phyloP scores from a whole-genome alignment of 192 early-diverging fungal species.

The Cladochytrium replicatum region DNA sequence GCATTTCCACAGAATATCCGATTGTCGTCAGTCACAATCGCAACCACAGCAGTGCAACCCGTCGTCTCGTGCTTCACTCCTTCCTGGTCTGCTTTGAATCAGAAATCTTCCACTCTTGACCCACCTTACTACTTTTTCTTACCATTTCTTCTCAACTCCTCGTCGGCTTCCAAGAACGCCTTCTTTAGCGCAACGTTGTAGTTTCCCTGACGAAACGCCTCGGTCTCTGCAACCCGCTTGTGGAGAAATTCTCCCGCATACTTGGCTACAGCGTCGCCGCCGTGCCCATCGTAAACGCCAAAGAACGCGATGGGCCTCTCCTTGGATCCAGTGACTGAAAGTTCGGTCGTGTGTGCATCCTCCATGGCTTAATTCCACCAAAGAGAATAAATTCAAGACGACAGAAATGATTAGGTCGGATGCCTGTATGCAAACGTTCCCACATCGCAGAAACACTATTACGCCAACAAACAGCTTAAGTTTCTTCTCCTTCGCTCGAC shows the following conservation, averaged over 20 bases:
- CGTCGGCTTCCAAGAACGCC: constrained; percentile 75
- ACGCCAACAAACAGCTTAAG: not conserved
- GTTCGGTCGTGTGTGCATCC: constrained; percentile 81
- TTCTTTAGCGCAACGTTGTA: constrained; percentile 69
- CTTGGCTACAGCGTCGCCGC: constrained; percentile 71
- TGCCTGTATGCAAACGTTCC: not conserved
- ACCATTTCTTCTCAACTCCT: constrained; percentile 46
- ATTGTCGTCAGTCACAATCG: constrained; percentile 75
- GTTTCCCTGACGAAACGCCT: constrained; percentile 56
- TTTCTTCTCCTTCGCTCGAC: not conserved
- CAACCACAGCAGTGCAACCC: constrained; percentile 93
- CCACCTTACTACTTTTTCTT: not conserved
- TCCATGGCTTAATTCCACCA: constrained; percentile 76
- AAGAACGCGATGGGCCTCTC: constrained; percentile 58
- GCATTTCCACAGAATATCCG: constrained; percentile 80
- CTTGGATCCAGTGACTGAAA: constrained; percentile 2
- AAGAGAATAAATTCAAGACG: not conserved
- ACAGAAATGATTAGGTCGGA: not conserved
- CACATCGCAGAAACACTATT: not conserved
- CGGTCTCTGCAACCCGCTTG: constrained; percentile 50
- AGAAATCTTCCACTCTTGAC: not conserved
- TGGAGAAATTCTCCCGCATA: constrained; percentile 75
- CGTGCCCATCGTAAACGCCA: constrained; percentile 97
- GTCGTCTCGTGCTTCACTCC: constrained; percentile 75
- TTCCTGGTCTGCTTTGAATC: constrained; percentile 44